Evolutionary conservation across 2,329 filamentous ascomycete species (phyloP).

Genomic region (Talaromyces rugulosus): DNA sequence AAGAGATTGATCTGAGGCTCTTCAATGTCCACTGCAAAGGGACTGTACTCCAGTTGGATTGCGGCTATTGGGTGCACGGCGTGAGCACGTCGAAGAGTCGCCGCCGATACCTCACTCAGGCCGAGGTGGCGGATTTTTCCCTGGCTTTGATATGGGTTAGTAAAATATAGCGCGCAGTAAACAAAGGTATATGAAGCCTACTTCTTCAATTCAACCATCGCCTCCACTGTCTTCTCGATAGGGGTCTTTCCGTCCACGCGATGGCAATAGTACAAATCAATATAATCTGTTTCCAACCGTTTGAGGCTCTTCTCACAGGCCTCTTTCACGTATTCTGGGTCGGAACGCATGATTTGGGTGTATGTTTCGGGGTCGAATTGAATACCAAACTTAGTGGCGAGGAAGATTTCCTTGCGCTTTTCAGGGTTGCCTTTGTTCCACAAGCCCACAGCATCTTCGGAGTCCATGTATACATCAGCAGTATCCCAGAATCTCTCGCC

Average conservation of each 20-base stretch:
- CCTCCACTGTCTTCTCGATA: conserved; percentile 36
- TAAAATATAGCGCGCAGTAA: background rate
- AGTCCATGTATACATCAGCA: conserved; percentile 8
- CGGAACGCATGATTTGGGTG: background rate
- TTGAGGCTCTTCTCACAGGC: conserved; percentile 9
- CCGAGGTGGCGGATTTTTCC: conserved; percentile 51
- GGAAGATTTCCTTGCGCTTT: conserved; percentile 12
- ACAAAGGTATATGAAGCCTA: background rate
- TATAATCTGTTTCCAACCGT: conserved; percentile 5
- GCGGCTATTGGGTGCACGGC: conserved; percentile 46
- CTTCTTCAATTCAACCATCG: conserved; percentile 20
- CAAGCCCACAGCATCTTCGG: conserved; percentile 4
- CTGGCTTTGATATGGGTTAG: conserved; percentile 17
- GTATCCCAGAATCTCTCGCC: conserved; percentile 13
- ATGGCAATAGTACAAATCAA: conserved; percentile 47
- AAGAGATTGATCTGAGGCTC: conserved; percentile 45
- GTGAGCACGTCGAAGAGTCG: conserved; percentile 47
- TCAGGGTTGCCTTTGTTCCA: conserved; percentile 5
- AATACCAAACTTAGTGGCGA: conserved; percentile 13
- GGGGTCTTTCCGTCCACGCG: conserved; percentile 48
- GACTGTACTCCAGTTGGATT: conserved; percentile 50
- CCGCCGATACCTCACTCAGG: conserved; percentile 42
- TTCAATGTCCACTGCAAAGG: conserved; percentile 48
- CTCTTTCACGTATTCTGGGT: conserved; percentile 12
- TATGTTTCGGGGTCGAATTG: background rate